Evolutionary conservation across 176 grass and related monocot genomes (phyloP), one percentile per base, ranked within the genome.

Genomic region (Bolboschoenus planiculmis): DNA sequence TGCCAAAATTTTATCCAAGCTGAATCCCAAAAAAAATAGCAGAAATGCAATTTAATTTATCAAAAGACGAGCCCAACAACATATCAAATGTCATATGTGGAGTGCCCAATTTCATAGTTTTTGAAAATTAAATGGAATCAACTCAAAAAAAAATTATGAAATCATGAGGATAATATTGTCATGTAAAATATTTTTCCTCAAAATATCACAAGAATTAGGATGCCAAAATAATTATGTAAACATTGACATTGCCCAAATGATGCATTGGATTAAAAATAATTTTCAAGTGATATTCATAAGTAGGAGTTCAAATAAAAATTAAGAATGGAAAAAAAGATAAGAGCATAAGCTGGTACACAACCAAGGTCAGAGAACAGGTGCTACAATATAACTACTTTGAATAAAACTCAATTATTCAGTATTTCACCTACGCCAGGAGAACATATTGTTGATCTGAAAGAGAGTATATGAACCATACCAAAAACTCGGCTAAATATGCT

Each of bases 401-500:
- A 35, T 30, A 59, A 23, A 57, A 56, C 37, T 50, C 74, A 77
- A 91, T 9, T 10, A 26, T 78, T 26, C 21, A 60, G 21, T 80
- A 67, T 71, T 63, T 0, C 13, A 36, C 31, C 58, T 9, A 9
- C 4, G 23, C 13, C 48, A 4, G 26, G 55, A 58, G 20, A 23
- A 78, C 48, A 84, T 40, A 29, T 20, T 50, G 24, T 64, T 33
- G 23, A 20, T 44, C 6, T 71, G 72, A 68, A 85, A 79, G 33
- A 84, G 72, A 84, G 56, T 26, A 30, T 66, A 84, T 39, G 78
- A 9, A 84, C 58, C 86, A 55, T 98, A 99, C 96, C 96, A 83
- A 99, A 99, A 77, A 92, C 87, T 90, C 72, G 86, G 66, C 86
- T 93, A 68, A 88, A 50, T 31, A 91, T 99, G 86, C 87, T 99